Base-by-base conservation (phyloP, 352 stramenopile genomes). In the Pilasporangium apinafurcum region DNA sequence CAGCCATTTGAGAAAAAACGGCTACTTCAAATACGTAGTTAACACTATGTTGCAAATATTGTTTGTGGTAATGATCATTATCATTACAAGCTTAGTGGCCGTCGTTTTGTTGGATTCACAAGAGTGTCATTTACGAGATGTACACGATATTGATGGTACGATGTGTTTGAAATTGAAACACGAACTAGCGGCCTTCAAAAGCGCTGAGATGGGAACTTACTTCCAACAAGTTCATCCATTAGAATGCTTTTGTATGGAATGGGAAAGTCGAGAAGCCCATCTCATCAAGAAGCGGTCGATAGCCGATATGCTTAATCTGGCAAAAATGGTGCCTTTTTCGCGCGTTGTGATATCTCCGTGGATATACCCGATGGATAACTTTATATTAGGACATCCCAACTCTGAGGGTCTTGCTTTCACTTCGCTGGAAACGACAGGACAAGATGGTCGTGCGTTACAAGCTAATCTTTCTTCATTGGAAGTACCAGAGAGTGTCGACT, bases 221-320 rank as follows among this genome's bases (percentile, higher is more conserved):
- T 24, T 44, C 24, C 28, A 28, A 4, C 59, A 68, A 27, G 56
- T 56, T 13, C 56, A 81, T 37, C 21, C 53, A 8, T 41, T 65
- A 6, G 32, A 40, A 13, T 77, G 59, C 40, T 75, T 81, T 30
- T 81, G 68, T 25, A 48, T 35, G 13, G 65, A 73, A 33, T 81
- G 68, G 68, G 70, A 59, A 18, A 18, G 51, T 22, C 57, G 65
- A 12, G 59, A 81, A 34, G 69, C 37, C 30, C 45, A 41, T 1
- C 26, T 75, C 28, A 45, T 70, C 5, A 37, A 40, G 2, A 66
- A 41, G 26, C 21, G 50, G 5, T 75, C 62, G 0, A 27, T 43
- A 17, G 34, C 43, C 4, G 41, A 62, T 18, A 13, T 64, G 13
- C 24, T 69, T 5, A 47, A 53, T 20, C 38, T 81, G 22, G 37